phyloP scores from a whole-genome alignment of 176 grass and related monocot species.

The Microstegium vimineum region DNA sequence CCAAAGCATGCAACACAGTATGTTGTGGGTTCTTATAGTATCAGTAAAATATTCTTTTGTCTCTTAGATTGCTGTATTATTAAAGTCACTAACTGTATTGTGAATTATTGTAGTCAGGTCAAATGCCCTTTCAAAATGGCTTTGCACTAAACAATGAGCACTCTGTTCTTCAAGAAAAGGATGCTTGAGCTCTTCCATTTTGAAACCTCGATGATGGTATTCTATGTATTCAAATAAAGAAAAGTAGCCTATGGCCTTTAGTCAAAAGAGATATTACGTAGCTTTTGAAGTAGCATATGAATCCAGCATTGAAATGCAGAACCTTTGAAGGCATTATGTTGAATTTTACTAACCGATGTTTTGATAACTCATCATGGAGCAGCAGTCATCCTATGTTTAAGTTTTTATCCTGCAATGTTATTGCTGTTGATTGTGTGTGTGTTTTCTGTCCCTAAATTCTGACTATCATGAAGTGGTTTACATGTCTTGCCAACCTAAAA shows the following conservation, averaged over 20 bases:
- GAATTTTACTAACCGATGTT: neutral
- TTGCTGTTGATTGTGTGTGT: neutral
- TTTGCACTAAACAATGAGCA: neutral
- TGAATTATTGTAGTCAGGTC: neutral
- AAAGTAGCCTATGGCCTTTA: neutral
- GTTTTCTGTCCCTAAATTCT: neutral
- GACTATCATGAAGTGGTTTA: neutral
- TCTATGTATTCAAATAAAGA: neutral
- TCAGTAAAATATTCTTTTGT: neutral
- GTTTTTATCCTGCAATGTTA: neutral
- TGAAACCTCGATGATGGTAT: neutral
- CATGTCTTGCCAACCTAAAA: neutral
- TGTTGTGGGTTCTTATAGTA: neutral
- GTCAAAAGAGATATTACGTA: neutral
- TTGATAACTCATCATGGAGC: neutral
- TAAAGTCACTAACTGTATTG: neutral
- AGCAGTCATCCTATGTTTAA: neutral
- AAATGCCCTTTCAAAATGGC: neutral
- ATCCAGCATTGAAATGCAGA: neutral
- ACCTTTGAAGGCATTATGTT: neutral
- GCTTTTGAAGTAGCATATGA: neutral
- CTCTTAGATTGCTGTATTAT: neutral
- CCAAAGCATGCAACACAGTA: neutral
- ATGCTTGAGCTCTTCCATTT: neutral
- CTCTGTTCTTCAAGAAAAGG: neutral